Base-by-base conservation (phyloP, 139 green algal genomes). In the Ettlia oleoabundans region DNA sequence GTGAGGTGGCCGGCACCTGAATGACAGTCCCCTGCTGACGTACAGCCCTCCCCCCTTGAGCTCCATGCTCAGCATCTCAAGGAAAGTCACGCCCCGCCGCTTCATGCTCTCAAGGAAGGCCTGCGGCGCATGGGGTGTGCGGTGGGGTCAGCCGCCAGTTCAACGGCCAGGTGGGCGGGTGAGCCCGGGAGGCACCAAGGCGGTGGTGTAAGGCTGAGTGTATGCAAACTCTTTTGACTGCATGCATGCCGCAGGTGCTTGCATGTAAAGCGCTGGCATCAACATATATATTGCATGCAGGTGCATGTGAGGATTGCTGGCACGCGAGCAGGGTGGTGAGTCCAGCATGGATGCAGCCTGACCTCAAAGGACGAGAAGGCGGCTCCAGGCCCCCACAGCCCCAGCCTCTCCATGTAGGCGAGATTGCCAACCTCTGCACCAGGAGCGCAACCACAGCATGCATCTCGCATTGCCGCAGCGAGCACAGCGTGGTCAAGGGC, bases 51-150 rank as follows among this genome's bases (percentile, higher is more conserved):
- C 88, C 67, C 80, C 79, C 83, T 96, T 96, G 77, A 96, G 89
- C 87, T 96, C 92, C 92, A 95, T 94, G 43, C 91, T 87, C 75
- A 98, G 86, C 91, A 98, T 87, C 88, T 97, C 93, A 76, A 97
- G 63, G 83, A 94, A 92, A 2, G 80, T 87, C 35, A 72, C 51
- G 65, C 65, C 65, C 33, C 65, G 65, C 7, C 65, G 65, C 65
- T 72, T 72, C 65, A 52, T 72, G 65, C 33, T 52, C 35, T 32
- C 65, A 7, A 72, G 65, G 35, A 72, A 51, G 10, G 33, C 65
- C 55, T 65, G 55, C 55, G 21, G 55, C 5, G 55, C 55, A 28
- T 24, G 13, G 47, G 13, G 47, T 10, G 47, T 58, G 47, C 47
- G 15, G 47, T 15, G 10, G 47, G 15, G 47, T 10, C 13, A 10